Evolutionary conservation across 768 basidiomycete genomes (phyloP), one percentile per base, ranked within the genome.

Genomic region (Peribolospora kevripleyi): DNA sequence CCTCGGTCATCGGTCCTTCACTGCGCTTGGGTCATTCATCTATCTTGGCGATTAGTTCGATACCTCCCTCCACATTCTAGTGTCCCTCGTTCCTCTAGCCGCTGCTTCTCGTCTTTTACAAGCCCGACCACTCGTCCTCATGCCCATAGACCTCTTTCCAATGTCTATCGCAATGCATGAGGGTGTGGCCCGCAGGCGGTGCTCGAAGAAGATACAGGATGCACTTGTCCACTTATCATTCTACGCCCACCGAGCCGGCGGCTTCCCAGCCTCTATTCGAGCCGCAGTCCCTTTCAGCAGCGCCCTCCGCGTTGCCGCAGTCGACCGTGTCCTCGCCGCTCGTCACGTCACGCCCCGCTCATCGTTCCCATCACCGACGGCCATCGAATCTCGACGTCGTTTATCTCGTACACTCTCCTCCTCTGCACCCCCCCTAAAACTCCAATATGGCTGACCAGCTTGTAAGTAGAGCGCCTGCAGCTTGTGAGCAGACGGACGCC

Each of bases 371-470:
- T 50, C 14, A 6, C 50, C n/a, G 46, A 11, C 13, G 54, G 25
- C 40, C 7, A 41, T 25, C 46, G 52, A 41, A 46, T 54, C 5
- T 42, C 38, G 8, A 9, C 10, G 14, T 6, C 42, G 9, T 52
- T 11, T 37, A 36, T 50, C 10, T 11, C 10, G n/a, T 39, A 8
- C n/a, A 25, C 46, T 48, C 50, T 55, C 50, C 51, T 38, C 50
- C 13, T 38, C n/a, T 14, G 51, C 53, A 39, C 36, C 55, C 39
- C 50, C 42, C 42, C 46, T 39, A 11, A 52, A 14, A 40, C 50
- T 53, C 54, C 60, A 64, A 51, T 10, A 76, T 76, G 75, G 75
- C 75, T 60, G 75, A 76, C 61, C 72, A 74, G 67, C 62, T 76
- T 61, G 75, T 76, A 60, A 62, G 75, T 69, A 37, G 9, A 40